phyloP scores from a whole-genome alignment of 352 stramenopile species.

The Pythium insidiosum region DNA sequence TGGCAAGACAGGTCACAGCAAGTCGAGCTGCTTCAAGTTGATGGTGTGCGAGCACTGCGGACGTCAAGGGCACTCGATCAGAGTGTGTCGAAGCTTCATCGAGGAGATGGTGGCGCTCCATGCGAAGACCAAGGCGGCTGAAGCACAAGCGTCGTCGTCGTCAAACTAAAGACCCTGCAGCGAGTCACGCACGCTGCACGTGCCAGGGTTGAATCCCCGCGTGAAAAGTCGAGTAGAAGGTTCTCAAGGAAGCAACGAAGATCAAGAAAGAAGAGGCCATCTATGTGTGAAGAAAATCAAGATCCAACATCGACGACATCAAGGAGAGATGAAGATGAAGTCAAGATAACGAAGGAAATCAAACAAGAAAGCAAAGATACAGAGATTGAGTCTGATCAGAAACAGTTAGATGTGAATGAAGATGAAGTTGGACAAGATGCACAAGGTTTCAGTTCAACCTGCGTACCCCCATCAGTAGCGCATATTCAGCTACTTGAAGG shows the following conservation, averaged over 20 bases:
- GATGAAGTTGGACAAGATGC: not conserved
- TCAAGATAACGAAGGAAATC: too few species aligned
- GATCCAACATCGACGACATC: not conserved
- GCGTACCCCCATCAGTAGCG: too few species aligned
- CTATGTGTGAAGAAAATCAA: not conserved
- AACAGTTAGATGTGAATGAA: not conserved
- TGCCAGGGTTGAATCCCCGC: not conserved
- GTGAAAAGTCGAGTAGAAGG: not conserved
- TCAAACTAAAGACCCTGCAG: conserved; percentile 1
- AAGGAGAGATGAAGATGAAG: not conserved
- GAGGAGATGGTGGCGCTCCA: conserved; percentile 1
- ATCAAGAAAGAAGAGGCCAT: not conserved
- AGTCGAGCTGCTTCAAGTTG: conserved; percentile 1
- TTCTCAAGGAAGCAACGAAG: not conserved
- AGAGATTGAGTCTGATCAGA: not conserved
- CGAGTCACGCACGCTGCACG: not conserved
- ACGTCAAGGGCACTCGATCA: not conserved
- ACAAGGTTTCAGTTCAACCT: too few species aligned
- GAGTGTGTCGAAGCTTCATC: conserved; percentile 1
- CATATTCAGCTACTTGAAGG: not conserved
- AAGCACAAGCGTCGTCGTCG: not conserved
- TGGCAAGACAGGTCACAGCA: conserved; percentile 1
- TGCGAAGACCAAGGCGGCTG: not conserved
- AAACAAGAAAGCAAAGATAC: too few species aligned
- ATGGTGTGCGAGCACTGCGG: conserved; percentile 1